These are phyloP conservation scores for Globisporangium echinulatum DNA, from an alignment of 352 stramenopile species.

Conservation along the genomic window DNA sequence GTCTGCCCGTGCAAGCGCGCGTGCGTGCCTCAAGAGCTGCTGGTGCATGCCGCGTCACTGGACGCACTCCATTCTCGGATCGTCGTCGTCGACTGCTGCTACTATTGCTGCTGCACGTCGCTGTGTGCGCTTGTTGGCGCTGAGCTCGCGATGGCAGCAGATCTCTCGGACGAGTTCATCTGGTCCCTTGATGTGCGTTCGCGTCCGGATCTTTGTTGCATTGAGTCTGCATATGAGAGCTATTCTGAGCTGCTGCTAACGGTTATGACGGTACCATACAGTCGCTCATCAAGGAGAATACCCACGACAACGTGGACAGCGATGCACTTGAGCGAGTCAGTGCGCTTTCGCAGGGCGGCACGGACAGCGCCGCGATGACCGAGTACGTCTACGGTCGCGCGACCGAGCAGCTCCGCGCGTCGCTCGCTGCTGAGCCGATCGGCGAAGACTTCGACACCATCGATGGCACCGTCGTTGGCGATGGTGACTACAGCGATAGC, in stretches of 20 bases:
- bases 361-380: neutral
- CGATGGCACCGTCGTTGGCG: no score
- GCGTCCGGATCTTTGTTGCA: neutral
- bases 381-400: slow-evolving; percentile 40
- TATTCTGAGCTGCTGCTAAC: neutral
- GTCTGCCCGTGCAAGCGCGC: neutral
- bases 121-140: no score
- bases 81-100: no score
- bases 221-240: slow-evolving; percentile 8
- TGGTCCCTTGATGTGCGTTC: slow-evolving; percentile 61
- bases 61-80: neutral
- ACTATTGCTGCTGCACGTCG: no score
- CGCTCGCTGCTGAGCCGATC: slow-evolving; percentile 11
- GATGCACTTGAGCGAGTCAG: slow-evolving; percentile 13
- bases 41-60: slow-evolving; percentile 10
- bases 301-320: no score
- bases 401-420: slow-evolving; percentile 13
- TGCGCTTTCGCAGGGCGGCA: slow-evolving; percentile 34
- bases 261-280: slow-evolving; percentile 10
- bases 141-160: slow-evolving; percentile 24
- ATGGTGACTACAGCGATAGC: neutral
- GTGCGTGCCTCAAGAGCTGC: neutral
- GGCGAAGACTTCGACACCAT: slow-evolving; percentile 15
- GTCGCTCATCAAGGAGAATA: slow-evolving; percentile 34
- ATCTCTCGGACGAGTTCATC: slow-evolving; percentile 66